Percentiles rank a stretch among this genome's conserved stretches.
phyloP scores from a whole-genome alignment of 2,329 filamentous ascomycete species.

The Aureobasidium subglaciale region DNA sequence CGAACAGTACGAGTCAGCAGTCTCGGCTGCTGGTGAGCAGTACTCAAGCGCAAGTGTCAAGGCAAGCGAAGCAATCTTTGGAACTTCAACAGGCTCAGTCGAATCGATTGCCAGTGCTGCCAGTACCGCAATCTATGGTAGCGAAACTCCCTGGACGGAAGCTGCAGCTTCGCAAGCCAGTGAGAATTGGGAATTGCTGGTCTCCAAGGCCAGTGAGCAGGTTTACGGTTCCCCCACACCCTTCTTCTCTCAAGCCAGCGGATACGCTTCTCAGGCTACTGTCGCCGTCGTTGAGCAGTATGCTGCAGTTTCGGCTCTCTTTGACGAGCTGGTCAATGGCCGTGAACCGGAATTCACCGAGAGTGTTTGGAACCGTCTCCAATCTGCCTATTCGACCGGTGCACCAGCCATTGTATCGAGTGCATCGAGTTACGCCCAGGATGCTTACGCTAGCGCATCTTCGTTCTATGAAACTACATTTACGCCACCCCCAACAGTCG shows the following conservation, averaged over 20 bases:
- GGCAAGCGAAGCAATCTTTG: slow-evolving; percentile 50
- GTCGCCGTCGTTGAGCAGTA: slow-evolving; percentile 58
- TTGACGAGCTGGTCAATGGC: slow-evolving; percentile 69
- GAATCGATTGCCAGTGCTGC: slow-evolving; percentile 46
- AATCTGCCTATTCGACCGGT: slow-evolving; percentile 64
- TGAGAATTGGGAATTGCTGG: slow-evolving; percentile 56
- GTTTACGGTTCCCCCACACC: slow-evolving; percentile 61
- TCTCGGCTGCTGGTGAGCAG: slow-evolving; percentile 33
- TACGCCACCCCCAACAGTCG: slow-evolving; percentile 51
- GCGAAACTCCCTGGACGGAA: slow-evolving; percentile 45
- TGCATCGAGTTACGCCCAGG: slow-evolving; percentile 41
- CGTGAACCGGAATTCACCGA: slow-evolving; percentile 78
- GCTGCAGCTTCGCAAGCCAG: slow-evolving; percentile 51
- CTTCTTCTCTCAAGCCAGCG: slow-evolving; percentile 46
- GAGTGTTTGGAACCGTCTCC: slow-evolving; percentile 66
- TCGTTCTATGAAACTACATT: slow-evolving; percentile 36
- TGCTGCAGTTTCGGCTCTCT: slow-evolving; percentile 59
- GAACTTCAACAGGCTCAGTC: slow-evolving; percentile 44
- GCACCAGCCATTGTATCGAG: slow-evolving; percentile 46
- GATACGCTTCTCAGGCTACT: slow-evolving; percentile 57
- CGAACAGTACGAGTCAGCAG: slow-evolving; percentile 25
- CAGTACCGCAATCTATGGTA: slow-evolving; percentile 39
- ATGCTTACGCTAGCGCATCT: slow-evolving; percentile 43
- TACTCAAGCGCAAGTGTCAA: slow-evolving; percentile 34
- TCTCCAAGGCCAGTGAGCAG: slow-evolving; percentile 60